A percentile compares a stretch with the other conserved stretches of the same genome.
Evolutionary conservation across 164 flowering plant species (phyloP).

Genomic region (Magnolia changhungtana): DNA sequence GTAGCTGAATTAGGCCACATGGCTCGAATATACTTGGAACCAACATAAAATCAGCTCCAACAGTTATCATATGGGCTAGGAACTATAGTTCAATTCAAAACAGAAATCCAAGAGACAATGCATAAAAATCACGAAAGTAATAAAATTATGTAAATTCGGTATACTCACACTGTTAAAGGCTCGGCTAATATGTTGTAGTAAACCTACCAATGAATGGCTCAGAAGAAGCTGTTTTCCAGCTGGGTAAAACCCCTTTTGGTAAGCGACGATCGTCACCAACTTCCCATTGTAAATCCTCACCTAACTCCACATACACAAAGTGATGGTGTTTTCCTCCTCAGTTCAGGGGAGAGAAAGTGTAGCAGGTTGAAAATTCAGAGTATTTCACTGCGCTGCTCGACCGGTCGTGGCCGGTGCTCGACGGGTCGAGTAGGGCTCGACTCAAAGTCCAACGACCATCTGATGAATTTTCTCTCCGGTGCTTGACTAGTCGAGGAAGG

Average conservation of each 20-base stretch:
- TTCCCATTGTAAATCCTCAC: constrained; percentile 80
- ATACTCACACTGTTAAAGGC: constrained; percentile 66
- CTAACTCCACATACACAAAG: constrained; percentile 25
- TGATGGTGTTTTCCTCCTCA: too few relatives aligned
- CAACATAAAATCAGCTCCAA: constrained; percentile 77
- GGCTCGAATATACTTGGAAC: constrained; percentile 93
- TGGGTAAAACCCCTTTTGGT: constrained; percentile 74
- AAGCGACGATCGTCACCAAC: constrained; percentile 70
- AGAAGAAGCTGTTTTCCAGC: constrained; percentile 60
- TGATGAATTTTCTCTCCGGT: too few relatives aligned
- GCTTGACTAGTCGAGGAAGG: too few relatives aligned
- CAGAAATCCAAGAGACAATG: not conserved
- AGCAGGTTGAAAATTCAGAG: too few relatives aligned
- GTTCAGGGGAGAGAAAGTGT: too few relatives aligned
- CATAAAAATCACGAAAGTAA: not conserved
- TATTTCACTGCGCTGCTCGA: too few relatives aligned
- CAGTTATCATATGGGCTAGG: constrained; percentile 81
- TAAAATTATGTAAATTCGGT: not conserved
- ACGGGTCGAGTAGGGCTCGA: too few relatives aligned
- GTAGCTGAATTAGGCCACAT: constrained; percentile 92
- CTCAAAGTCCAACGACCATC: too few relatives aligned
- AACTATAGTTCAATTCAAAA: not conserved
- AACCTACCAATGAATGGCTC: constrained; percentile 58
- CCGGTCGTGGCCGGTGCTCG: too few relatives aligned
- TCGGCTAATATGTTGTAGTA: constrained; percentile 76